Percentiles rank a stretch among this genome's conserved stretches.
Evolutionary conservation across 257 asterid species (phyloP).

Genomic region (Nicotiana tabacum): DNA sequence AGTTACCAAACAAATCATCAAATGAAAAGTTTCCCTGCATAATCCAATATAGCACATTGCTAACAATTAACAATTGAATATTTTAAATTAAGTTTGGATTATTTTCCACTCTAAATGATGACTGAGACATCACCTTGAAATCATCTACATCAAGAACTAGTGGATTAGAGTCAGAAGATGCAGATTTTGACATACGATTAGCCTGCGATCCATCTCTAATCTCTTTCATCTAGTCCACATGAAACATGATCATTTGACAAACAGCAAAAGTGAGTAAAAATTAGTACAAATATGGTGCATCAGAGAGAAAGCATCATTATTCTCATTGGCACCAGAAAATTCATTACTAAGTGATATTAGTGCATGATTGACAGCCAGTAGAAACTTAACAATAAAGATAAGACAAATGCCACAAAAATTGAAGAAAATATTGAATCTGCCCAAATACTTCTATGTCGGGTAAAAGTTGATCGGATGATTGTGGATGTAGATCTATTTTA

Average conservation of each 20-base stretch:
- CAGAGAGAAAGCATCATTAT: background rate
- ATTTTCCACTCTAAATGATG: conserved; percentile 7
- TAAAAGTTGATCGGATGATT: background rate
- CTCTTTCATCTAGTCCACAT: conserved; percentile 70
- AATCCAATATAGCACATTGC: conserved; percentile 4
- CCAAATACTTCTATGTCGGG: background rate
- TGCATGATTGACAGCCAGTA: background rate
- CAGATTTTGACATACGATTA: conserved; percentile 46
- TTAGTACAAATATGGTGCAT: background rate
- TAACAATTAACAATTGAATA: conserved; percentile 16
- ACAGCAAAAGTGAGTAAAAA: background rate
- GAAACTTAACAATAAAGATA: background rate
- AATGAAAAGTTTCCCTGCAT: conserved; percentile 92
- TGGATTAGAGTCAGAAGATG: conserved; percentile 48
- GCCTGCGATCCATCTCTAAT: conserved; percentile 49
- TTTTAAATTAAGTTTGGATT: background rate
- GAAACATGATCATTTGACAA: background rate
- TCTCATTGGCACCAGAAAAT: background rate
- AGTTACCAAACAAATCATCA: conserved; percentile 82
- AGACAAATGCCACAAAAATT: background rate
- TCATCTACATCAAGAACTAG: conserved; percentile 85
- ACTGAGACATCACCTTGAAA: conserved; percentile 62
- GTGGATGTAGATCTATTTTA: background rate
- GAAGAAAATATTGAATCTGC: background rate
- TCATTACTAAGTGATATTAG: background rate